Percentiles rank a stretch among this genome's conserved stretches.
Conservation (phyloP, 225 moss, liverwort and hornwort species). For the Straminergon stramineum region DNA sequence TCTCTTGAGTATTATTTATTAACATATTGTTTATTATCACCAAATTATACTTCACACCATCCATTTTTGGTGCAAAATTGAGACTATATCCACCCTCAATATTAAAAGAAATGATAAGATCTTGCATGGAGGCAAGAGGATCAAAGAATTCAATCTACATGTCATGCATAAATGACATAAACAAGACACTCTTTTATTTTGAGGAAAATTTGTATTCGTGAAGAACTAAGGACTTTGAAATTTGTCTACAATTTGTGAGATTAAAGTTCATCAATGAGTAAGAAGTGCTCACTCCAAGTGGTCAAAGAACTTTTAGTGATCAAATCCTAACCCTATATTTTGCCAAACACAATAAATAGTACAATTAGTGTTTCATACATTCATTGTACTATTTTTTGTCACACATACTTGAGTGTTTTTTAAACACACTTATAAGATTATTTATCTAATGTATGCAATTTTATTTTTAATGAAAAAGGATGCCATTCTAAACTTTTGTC, state of each 20-base stretch:
- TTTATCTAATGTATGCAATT: too few species aligned
- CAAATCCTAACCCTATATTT: background rate
- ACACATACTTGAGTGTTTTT: too few species aligned
- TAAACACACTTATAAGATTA: too few species aligned
- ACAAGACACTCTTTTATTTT: background rate
- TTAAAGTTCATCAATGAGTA: background rate
- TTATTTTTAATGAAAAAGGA: too few species aligned
- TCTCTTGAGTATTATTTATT: background rate
- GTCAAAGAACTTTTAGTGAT: background rate
- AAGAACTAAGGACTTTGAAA: background rate
- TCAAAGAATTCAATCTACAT: background rate
- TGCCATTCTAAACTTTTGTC: too few species aligned
- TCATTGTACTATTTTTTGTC: background rate
- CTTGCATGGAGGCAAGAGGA: background rate
- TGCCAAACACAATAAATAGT: background rate
- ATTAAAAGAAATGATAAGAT: background rate
- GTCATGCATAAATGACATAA: background rate
- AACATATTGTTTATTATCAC: accelerated
- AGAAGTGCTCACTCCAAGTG: background rate
- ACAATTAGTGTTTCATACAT: background rate
- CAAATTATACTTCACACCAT: background rate
- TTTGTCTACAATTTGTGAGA: background rate
- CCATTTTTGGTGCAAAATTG: background rate
- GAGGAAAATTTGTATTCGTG: background rate
- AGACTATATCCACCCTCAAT: background rate